Evolutionary conservation across 306 rosid species (phyloP).

Genomic region (Abrus precatorius): DNA sequence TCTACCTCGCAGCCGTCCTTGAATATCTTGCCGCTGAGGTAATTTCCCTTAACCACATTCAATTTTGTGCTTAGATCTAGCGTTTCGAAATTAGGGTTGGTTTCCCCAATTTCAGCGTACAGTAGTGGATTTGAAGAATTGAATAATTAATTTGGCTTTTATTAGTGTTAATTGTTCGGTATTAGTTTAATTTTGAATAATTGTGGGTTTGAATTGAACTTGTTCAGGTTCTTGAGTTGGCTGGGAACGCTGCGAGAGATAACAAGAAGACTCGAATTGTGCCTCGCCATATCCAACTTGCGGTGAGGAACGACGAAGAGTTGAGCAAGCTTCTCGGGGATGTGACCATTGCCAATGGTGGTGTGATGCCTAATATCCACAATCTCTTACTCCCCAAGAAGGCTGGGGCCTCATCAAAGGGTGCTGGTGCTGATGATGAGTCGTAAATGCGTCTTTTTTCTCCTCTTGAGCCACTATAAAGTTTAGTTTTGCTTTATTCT

Average conservation of each 20-base stretch:
- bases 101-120: not conserved
- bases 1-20: conserved; percentile 89
- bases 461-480: not conserved
- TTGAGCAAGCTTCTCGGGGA: conserved; percentile 92
- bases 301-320: conserved; percentile 87
- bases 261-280: conserved; percentile 95
- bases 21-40: conserved; percentile 98
- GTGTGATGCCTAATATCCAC: conserved; percentile 98
- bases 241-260: conserved; percentile 94
- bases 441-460: conserved; percentile 37
- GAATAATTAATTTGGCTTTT: too few relatives aligned
- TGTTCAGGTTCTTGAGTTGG: conserved; percentile 82
- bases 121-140: too few relatives aligned
- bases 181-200: not conserved
- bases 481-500: not conserved
- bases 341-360: conserved; percentile 94
- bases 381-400: conserved; percentile 90
- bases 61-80: conserved; percentile 39
- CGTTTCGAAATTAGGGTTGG: conserved; percentile 40
- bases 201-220: not conserved
- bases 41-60: not conserved
- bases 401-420: conserved; percentile 75
- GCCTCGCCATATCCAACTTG: conserved; percentile 87
- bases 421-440: conserved; percentile 75
- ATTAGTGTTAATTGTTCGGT: too few relatives aligned